Base-by-base conservation (phyloP, 2,329 filamentous ascomycete genomes). In the Neonectria faginata region DNA sequence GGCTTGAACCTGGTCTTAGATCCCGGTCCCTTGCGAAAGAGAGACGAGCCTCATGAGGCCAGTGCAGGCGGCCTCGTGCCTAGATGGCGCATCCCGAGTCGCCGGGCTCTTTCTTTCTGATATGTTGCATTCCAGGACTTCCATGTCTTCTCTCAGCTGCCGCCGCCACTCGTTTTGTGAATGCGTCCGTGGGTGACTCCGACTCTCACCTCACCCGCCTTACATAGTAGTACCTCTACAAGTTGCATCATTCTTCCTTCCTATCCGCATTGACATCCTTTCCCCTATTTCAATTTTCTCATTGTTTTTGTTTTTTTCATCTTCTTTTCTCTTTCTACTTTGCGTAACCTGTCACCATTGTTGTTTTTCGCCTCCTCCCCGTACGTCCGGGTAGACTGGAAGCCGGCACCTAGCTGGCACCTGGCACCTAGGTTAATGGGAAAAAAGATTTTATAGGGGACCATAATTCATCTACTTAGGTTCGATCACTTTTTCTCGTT, bases 11-110 rank as follows among this genome's bases (percentile, higher is more conserved):
- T 42, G 51, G 41, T 42, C 42, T 50, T 60, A 44, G 14, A 36
- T 14, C 60, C 29, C 12, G 45, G 29, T 36, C n/a, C 48, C 27
- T 20, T 48, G 45, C 45, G 2, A 14, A 6, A 39, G 22, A 48
- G 14, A 14, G 12, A 27, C 22, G 22, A 27, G 39, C 16, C 39
- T 36, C 33, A 36, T 14, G 33, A 36, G 36, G 36, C 36, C 36
- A 39, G 9, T 18, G n/a, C 39, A 42, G n/a, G 39, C 39, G n/a
- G 39, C 60, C 60, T 58, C 60, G 60, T 63, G 60, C 52, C 42
- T 57, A 6, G n/a, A 54, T 58, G 33, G 60, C 60, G 56, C 25
- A 53, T 47, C 42, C 60, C 56, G 50, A 63, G 55, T 58, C 56
- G 56, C 33, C 36, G 36, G 36, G 14, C 36, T 7, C 16, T 39